Conservation (phyloP, 768 basidiomycete species). For the Filobasidium wieringae region DNA sequence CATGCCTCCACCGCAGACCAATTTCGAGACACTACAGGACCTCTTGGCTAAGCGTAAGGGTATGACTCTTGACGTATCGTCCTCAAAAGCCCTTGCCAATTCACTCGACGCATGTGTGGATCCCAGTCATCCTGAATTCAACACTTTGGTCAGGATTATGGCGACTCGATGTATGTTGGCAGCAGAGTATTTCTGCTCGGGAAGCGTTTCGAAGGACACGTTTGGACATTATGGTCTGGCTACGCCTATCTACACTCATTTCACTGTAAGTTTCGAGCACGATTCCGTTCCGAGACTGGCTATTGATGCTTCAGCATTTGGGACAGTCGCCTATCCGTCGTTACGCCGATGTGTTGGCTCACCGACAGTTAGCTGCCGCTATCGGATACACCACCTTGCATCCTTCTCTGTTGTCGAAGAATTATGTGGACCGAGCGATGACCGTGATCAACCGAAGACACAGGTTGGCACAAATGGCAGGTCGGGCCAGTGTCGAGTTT, state of each 20-base stretch:
- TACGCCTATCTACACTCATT: conserved; percentile 92
- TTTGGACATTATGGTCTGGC: conserved; percentile 98
- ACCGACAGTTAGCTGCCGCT: conserved; percentile 82
- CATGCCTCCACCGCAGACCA: conserved; percentile 75
- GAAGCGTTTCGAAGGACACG: conserved; percentile 78
- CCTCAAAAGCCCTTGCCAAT: conserved; percentile 73
- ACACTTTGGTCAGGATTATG: conserved; percentile 97
- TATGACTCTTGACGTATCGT: conserved; percentile 73
- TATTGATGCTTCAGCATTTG: neutral
- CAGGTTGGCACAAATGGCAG: conserved; percentile 94
- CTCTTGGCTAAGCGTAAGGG: conserved; percentile 76
- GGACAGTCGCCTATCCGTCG: conserved; percentile 79
- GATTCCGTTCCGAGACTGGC: neutral
- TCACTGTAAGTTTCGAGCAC: conserved; percentile 46
- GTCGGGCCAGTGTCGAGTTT: conserved; percentile 91
- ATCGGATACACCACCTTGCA: conserved; percentile 76
- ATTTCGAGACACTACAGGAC: conserved; percentile 92
- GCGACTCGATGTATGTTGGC: conserved; percentile 96
- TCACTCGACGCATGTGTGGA: conserved; percentile 83
- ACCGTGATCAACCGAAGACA: conserved; percentile 82
- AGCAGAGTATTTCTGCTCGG: conserved; percentile 95
- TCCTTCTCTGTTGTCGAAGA: conserved; percentile 72
- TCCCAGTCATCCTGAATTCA: conserved; percentile 73
- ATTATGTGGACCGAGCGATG: conserved; percentile 73
- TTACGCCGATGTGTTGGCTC: conserved; percentile 89